Conservation (phyloP, 2,329 filamentous ascomycete genomes). For the Aureobasidium sp. region DNA sequence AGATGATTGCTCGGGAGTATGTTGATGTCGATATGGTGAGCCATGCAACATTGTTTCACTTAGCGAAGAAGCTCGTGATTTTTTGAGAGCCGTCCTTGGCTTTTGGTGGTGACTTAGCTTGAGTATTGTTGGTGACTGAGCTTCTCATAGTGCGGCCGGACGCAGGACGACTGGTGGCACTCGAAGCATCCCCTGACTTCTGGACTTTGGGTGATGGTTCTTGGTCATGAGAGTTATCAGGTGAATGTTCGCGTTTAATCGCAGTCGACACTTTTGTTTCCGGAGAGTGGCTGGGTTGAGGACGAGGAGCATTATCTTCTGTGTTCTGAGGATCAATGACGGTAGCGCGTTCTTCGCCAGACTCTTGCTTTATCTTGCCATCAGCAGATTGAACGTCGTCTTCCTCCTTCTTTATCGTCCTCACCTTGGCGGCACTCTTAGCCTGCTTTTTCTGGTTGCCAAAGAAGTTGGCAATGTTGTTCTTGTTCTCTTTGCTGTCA, state of each 20-base stretch:
- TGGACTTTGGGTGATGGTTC: conserved; percentile 31
- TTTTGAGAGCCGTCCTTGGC: conserved; percentile 42
- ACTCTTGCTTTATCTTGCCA: conserved; percentile 29
- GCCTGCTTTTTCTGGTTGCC: conserved; percentile 44
- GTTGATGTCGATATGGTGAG: not conserved
- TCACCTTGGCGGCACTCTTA: conserved; percentile 25
- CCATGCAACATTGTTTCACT: conserved; percentile 22
- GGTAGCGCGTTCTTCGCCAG: conserved; percentile 34
- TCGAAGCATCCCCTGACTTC: conserved; percentile 16
- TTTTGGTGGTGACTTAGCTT: conserved; percentile 37
- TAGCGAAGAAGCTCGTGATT: conserved; percentile 50
- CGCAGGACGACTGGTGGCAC: not conserved
- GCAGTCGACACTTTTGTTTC: conserved; percentile 22
- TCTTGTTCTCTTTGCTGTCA: conserved; percentile 79
- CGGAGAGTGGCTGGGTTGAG: conserved; percentile 24
- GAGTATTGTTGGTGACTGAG: conserved; percentile 47
- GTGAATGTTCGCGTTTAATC: conserved; percentile 42
- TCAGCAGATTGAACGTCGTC: conserved; percentile 22
- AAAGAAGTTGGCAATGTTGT: conserved; percentile 92
- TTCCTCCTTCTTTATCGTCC: conserved; percentile 23
- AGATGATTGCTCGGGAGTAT: not conserved
- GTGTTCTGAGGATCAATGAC: conserved; percentile 33
- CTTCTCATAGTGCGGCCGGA: conserved; percentile 41
- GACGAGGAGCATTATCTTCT: conserved; percentile 45
- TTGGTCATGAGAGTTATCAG: conserved; percentile 23